A percentile compares a stretch with the other conserved stretches of the same genome.
phyloP scores from a whole-genome alignment of 2,329 filamentous ascomycete species.

The Aspergillus ustus region DNA sequence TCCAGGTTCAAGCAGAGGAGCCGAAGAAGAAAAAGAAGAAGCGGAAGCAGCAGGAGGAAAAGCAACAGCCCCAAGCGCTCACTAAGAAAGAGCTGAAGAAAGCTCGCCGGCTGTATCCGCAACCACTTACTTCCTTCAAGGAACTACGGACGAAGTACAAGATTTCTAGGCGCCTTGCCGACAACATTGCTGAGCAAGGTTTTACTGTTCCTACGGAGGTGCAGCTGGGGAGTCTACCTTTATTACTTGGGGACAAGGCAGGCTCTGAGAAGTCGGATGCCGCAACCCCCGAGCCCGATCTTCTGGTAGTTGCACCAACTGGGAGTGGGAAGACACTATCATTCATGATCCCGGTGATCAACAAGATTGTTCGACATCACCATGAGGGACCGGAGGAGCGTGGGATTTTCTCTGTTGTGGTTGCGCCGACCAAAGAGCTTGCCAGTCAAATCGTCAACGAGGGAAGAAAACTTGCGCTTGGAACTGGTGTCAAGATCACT shows the following conservation, averaged over 20 bases:
- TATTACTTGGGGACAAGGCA: constrained; percentile 65
- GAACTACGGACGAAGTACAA: constrained; percentile 72
- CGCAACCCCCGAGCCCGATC: constrained; percentile 61
- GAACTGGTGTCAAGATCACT: constrained; percentile 78
- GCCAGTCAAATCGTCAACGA: constrained; percentile 82
- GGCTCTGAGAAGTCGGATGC: constrained; percentile 44
- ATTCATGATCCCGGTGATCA: constrained; percentile 85
- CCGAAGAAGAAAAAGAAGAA: constrained; percentile 61
- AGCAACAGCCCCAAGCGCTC: constrained; percentile 33
- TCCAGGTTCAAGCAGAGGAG: constrained; percentile 35
- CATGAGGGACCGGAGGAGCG: constrained; percentile 57
- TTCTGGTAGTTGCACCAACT: constrained; percentile 88
- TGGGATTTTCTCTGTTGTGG: constrained; percentile 69
- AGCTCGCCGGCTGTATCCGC: constrained; percentile 69
- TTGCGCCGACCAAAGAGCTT: constrained; percentile 81
- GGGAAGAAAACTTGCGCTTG: constrained; percentile 76
- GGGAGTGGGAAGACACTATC: constrained; percentile 96
- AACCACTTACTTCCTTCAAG: constrained; percentile 76
- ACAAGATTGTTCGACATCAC: constrained; percentile 66
- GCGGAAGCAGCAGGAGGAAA: constrained; percentile 48
- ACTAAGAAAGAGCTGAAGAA: constrained; percentile 57
- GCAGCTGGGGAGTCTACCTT: constrained; percentile 81
- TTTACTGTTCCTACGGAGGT: constrained; percentile 92
- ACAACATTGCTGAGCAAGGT: constrained; percentile 82
- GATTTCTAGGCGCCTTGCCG: constrained; percentile 73